A percentile compares a stretch with the other conserved stretches of the same genome.
Evolutionary conservation across 257 asterid genomes (phyloP).

Genomic region (Scutellaria galericulata): DNA sequence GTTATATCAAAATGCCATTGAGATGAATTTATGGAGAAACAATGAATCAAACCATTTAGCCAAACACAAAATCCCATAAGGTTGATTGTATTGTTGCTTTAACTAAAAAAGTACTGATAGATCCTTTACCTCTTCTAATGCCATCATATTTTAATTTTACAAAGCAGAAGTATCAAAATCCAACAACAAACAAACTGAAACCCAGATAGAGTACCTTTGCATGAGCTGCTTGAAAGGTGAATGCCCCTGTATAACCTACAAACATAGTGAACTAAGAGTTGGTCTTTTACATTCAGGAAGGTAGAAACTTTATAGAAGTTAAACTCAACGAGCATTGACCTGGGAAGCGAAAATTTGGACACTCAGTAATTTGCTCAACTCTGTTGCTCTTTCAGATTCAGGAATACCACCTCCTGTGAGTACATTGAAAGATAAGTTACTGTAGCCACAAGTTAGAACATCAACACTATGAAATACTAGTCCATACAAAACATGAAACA

Average conservation of each 20-base stretch:
- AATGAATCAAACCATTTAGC: neutral
- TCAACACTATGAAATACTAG: constrained; percentile 26
- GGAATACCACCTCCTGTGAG: constrained; percentile 91
- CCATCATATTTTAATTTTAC: constrained; percentile 9
- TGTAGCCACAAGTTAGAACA: constrained; percentile 20
- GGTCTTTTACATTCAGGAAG: neutral
- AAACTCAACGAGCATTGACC: constrained; percentile 44
- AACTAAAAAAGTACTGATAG: constrained; percentile 2
- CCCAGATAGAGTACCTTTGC: constrained; percentile 51
- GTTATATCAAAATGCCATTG: constrained; percentile 19
- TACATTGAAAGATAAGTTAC: constrained; percentile 32
- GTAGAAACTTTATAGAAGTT: neutral
- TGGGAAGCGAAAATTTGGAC: constrained; percentile 67
- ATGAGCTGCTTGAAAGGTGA: constrained; percentile 78
- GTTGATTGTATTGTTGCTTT: neutral
- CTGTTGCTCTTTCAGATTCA: constrained; percentile 77
- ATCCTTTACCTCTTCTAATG: neutral
- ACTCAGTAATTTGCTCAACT: constrained; percentile 65
- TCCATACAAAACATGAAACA: constrained; percentile 29
- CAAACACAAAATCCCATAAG: neutral
- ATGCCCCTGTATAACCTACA: constrained; percentile 97
- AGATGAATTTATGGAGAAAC: neutral
- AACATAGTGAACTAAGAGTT: constrained; percentile 30
- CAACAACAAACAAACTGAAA: constrained; percentile 11
- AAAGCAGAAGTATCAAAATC: constrained; percentile 19